phyloP scores from a whole-genome alignment of 2,329 filamentous ascomycete genomes.

The Fonsecaea monophora region DNA sequence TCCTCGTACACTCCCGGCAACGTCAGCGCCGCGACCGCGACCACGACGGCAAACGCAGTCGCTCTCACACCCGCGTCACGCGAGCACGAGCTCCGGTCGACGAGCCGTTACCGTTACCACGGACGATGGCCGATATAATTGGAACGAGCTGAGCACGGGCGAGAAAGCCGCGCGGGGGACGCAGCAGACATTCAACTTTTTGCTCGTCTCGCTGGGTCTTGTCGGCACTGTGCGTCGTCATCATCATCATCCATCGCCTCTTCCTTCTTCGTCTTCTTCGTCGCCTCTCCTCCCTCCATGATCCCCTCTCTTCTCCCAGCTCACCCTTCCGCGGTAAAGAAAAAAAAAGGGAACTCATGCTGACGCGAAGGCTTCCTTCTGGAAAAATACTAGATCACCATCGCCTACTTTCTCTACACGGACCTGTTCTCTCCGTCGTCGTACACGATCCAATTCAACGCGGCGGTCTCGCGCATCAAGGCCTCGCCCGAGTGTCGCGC shows the following conservation, averaged over 20 bases:
- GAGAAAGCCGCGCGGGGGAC: constrained; percentile 87
- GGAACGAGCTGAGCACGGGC: constrained; percentile 73
- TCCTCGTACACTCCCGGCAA: neutral
- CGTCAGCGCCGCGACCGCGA: neutral
- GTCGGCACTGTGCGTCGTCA: constrained; percentile 70
- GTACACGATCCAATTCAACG: constrained; percentile 87
- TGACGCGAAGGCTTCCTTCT: too few species aligned
- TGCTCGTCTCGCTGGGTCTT: constrained; percentile 75
- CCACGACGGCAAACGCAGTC: too few species aligned
- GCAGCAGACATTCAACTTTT: constrained; percentile 89
- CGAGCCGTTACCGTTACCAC: constrained; percentile 81
- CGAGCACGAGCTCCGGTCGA: constrained; percentile 53
- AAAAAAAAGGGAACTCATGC: too few species aligned
- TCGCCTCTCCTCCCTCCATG: neutral
- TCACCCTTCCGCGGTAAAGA: neutral
- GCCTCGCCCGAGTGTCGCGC: constrained; percentile 73
- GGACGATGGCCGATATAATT: constrained; percentile 81
- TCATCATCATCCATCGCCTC: too few species aligned
- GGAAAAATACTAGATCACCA: constrained; percentile 64
- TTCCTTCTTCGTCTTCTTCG: neutral
- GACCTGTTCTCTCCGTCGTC: constrained; percentile 86
- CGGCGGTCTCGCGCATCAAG: constrained; percentile 79
- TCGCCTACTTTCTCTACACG: constrained; percentile 77
- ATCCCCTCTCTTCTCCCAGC: neutral
- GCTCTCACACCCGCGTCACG: neutral